Conservation (phyloP, 31 red algal species). For the Odonthalia washingtoniensis region DNA sequence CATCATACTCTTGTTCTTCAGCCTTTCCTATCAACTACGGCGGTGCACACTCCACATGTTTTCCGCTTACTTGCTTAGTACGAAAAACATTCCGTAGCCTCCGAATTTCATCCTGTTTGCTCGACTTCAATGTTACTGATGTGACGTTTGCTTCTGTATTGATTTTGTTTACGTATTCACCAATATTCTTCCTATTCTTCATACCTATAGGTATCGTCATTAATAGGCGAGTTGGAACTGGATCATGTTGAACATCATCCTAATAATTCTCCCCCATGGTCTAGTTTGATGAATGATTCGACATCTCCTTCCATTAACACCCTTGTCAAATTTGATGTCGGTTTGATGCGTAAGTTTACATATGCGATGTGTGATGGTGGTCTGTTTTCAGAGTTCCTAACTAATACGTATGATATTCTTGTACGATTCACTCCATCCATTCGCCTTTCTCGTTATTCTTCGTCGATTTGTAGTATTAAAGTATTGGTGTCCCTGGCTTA, state of each 20-base stretch:
- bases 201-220: neutral
- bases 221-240: neutral
- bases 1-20: neutral
- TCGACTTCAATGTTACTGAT: neutral
- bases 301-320: constrained; percentile 19
- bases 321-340: neutral
- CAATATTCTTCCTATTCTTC: neutral
- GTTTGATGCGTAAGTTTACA: neutral
- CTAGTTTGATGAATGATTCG: no score
- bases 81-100: neutral
- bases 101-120: neutral
- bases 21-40: neutral
- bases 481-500: neutral
- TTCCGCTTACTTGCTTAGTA: neutral
- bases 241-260: neutral
- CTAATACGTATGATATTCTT: neutral
- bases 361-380: constrained; percentile 26
- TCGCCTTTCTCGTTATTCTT: constrained; percentile 7
- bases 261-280: neutral
- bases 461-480: neutral
- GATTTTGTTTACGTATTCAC: neutral
- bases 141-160: neutral
- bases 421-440: neutral
- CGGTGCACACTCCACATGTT: neutral
- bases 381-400: constrained; percentile 11